phyloP scores from a whole-genome alignment of 768 basidiomycete genomes.

The Rickenella mellea region DNA sequence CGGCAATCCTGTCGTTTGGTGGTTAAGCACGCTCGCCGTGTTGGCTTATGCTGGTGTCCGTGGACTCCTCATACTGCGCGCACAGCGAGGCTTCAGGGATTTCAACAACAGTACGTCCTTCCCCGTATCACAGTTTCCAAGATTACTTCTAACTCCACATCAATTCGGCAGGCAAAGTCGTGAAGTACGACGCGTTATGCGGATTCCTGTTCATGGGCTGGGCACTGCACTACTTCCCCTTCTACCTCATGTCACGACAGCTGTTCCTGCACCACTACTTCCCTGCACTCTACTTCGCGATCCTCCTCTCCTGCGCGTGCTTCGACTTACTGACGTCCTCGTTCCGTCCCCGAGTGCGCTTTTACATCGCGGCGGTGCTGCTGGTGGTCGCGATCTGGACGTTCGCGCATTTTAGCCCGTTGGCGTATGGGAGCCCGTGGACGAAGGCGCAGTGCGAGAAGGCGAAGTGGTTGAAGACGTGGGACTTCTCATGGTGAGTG shows the following conservation, averaged over 20 bases:
- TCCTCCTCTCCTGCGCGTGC: constrained; percentile 62
- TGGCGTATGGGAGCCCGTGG: constrained; percentile 83
- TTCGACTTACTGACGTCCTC: constrained; percentile 84
- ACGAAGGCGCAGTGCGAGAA: constrained; percentile 68
- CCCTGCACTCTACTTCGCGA: constrained; percentile 91
- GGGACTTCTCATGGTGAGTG: constrained; percentile 89
- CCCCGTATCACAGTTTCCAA: not conserved
- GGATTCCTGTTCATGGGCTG: constrained; percentile 91
- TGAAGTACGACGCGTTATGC: constrained; percentile 86
- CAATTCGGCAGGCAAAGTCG: constrained; percentile 61
- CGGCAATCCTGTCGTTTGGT: constrained; percentile 95
- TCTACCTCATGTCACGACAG: constrained; percentile 95
- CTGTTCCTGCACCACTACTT: constrained; percentile 98
- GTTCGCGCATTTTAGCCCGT: constrained; percentile 69
- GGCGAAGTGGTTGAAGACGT: constrained; percentile 83
- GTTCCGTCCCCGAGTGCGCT: constrained; percentile 62
- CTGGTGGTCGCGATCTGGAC: constrained; percentile 69
- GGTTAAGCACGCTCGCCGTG: constrained; percentile 67
- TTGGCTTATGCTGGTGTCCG: constrained; percentile 57
- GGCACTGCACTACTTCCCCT: constrained; percentile 90
- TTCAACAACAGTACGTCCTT: constrained; percentile 74
- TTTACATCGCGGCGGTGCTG: constrained; percentile 75
- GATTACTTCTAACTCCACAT: constrained; percentile 1
- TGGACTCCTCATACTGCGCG: constrained; percentile 75
- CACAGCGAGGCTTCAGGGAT: constrained; percentile 85